phyloP scores from a whole-genome alignment of 2,329 filamentous ascomycete species.

The Colletotrichum simmondsii region DNA sequence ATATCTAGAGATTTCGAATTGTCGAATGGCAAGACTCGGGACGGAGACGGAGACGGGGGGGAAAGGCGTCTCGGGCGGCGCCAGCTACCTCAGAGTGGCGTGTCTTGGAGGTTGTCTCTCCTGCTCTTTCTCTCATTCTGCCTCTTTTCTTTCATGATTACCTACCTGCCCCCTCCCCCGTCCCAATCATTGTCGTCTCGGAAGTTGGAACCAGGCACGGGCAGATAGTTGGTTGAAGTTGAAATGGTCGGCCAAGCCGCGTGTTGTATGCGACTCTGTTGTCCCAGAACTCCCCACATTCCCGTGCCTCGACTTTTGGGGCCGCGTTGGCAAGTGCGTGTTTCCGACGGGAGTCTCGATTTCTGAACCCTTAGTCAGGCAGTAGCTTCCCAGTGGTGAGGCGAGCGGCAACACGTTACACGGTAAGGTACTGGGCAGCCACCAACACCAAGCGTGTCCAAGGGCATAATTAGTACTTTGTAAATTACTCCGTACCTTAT shows the following conservation, averaged over 20 bases:
- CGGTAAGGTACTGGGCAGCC: too few species aligned
- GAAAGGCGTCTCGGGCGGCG: too few species aligned
- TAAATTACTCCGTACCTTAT: too few species aligned
- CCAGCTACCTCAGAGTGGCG: background rate
- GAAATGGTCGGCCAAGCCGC: background rate
- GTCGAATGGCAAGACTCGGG: background rate
- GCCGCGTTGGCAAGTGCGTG: background rate
- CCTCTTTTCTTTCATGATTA: background rate
- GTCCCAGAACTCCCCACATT: background rate
- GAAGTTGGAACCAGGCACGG: background rate
- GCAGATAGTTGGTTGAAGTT: background rate
- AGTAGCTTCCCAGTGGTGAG: background rate
- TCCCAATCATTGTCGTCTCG: background rate
- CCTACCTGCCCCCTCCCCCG: too few species aligned
- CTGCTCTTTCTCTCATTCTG: background rate
- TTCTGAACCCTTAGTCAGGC: conserved; percentile 5
- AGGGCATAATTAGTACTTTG: background rate
- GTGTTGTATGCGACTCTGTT: background rate
- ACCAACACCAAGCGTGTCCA: background rate
- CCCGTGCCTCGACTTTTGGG: background rate
- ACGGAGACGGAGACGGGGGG: background rate
- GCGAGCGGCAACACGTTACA: background rate
- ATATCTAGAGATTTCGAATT: background rate
- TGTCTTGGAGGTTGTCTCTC: background rate
- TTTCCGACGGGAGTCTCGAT: background rate